Evolutionary conservation across 805 yeast genomes (phyloP).

Genomic region (Myxozyma neotropica): DNA sequence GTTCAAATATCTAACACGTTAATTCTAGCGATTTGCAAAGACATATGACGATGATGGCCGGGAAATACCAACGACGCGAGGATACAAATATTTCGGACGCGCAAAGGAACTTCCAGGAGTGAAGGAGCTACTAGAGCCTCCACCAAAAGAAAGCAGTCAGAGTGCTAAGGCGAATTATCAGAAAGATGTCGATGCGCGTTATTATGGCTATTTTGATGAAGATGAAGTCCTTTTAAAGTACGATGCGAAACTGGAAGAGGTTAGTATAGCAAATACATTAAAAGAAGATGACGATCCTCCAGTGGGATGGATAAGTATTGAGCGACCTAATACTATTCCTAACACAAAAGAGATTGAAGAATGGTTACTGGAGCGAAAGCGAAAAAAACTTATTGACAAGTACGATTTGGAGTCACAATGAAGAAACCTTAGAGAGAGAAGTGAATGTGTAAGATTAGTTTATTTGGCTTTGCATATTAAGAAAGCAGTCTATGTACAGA

Average conservation of each 20-base stretch:
- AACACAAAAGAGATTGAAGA: constrained; percentile 36
- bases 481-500: neutral
- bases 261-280: constrained; percentile 20
- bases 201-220: constrained; percentile 41
- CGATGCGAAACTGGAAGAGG: constrained; percentile 31
- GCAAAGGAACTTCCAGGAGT: constrained; percentile 82
- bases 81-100: constrained; percentile 78
- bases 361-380: constrained; percentile 30
- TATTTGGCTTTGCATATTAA: neutral
- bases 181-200: constrained; percentile 36
- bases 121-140: constrained; percentile 49
- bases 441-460: no score
- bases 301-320: constrained; percentile 24
- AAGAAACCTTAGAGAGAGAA: no score
- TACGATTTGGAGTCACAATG: constrained; percentile 10
- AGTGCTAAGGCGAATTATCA: constrained; percentile 3
- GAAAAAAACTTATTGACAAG: constrained; percentile 18
- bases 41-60: constrained; percentile 34
- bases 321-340: constrained; percentile 33
- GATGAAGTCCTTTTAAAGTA: constrained; percentile 27
- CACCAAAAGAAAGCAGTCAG: constrained; percentile 28
- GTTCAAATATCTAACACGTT: neutral
- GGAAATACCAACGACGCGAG: constrained; percentile 47
- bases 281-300: constrained; percentile 15
- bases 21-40: constrained; percentile 25